Evolutionary conservation across 2,329 filamentous ascomycete species (phyloP).

Genomic region (Cercospora sesami): DNA sequence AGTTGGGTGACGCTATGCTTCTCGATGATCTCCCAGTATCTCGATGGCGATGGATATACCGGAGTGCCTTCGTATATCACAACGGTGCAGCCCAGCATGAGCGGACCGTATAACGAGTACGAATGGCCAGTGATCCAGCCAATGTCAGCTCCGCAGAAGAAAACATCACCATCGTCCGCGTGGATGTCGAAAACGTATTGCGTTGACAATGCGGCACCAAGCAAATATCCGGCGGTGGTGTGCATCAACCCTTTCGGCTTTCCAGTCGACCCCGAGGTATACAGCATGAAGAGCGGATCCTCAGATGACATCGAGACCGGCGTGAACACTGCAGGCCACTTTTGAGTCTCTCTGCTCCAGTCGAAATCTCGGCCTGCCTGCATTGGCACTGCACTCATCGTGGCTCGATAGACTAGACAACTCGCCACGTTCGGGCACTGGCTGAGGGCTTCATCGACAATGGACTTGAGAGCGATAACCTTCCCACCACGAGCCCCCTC

Average conservation of each 20-base stretch:
- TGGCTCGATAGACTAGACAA: neutral
- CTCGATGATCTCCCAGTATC: neutral
- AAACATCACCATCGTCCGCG: neutral
- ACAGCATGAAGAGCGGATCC: neutral
- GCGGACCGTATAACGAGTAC: neutral
- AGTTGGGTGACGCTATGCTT: neutral
- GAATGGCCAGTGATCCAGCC: neutral
- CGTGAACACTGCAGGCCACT: neutral
- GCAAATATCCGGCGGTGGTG: neutral
- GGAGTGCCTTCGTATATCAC: neutral
- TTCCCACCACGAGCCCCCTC: constrained; percentile 96
- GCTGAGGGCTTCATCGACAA: neutral
- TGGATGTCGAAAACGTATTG: neutral
- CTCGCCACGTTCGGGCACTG: constrained; percentile 43
- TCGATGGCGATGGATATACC: neutral
- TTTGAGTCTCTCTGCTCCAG: neutral
- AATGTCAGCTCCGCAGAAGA: neutral
- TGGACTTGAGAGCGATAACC: constrained; percentile 57
- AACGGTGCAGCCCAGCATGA: neutral
- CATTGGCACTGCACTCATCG: constrained; percentile 48
- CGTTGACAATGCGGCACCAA: neutral
- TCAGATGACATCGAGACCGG: neutral
- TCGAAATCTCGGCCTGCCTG: constrained; percentile 52
- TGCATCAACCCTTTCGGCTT: neutral
- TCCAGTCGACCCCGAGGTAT: neutral